Conservation (phyloP, 192 early-diverging fungal species). For the Allomyces macrogynus region DNA sequence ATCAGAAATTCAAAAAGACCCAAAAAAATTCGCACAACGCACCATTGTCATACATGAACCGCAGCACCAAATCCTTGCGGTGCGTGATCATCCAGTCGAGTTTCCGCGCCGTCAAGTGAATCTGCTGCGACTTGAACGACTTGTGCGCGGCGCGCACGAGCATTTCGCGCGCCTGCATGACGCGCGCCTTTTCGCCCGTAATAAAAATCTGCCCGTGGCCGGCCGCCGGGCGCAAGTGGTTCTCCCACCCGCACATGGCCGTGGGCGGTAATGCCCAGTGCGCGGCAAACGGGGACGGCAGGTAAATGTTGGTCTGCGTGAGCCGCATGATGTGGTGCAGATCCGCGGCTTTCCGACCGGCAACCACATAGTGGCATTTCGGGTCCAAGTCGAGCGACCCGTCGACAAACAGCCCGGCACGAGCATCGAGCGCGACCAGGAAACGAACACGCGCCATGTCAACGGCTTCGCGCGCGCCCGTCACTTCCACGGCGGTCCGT, state of each 20-base stretch:
- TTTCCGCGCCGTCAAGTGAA: conserved; percentile 32
- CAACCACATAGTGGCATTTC: conserved; percentile 48
- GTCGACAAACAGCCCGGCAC: conserved; percentile 1
- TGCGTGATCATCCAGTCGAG: conserved; percentile 57
- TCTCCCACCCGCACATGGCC: conserved; percentile 1
- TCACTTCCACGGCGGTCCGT: not conserved
- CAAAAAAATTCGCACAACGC: conserved; percentile 7
- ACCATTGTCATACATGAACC: conserved; percentile 63
- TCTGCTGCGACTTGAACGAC: conserved; percentile 7
- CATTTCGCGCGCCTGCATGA: conserved; percentile 29
- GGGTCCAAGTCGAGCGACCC: conserved; percentile 3
- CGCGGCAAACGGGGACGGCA: conserved; percentile 36
- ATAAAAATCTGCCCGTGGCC: conserved; percentile 40
- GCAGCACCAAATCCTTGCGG: conserved; percentile 32
- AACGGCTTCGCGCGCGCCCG: conserved; percentile 14
- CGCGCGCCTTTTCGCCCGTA: conserved; percentile 30
- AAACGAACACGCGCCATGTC: conserved; percentile 10
- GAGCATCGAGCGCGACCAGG: conserved; percentile 11
- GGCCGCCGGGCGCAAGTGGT: conserved; percentile 6
- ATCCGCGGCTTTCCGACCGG: conserved; percentile 36
- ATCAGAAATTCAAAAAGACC: not conserved
- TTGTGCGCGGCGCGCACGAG: conserved; percentile 20
- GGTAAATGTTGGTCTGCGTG: conserved; percentile 47
- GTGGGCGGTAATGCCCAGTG: conserved; percentile 12
- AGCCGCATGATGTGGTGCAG: conserved; percentile 48